Evolutionary conservation across 2,329 filamentous ascomycete species (phyloP).

Genomic region (Penicillium sp.): DNA sequence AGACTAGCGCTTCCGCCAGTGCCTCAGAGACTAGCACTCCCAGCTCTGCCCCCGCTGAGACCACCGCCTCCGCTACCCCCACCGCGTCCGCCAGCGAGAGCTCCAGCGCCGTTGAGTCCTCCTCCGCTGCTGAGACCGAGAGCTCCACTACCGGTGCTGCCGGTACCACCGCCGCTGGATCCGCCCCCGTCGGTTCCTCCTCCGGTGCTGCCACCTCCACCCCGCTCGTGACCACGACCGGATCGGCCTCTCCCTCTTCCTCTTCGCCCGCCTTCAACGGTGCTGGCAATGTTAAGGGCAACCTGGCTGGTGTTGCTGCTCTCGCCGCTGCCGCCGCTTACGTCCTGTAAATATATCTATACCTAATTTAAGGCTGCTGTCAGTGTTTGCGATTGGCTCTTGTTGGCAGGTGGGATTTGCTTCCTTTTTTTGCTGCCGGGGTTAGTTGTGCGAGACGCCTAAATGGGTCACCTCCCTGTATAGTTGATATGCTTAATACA

Average conservation of each 20-base stretch:
- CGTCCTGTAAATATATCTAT: constrained; percentile 25
- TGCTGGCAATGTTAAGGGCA: constrained; percentile 26
- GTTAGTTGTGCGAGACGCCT: neutral
- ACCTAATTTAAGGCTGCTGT: constrained; percentile 8
- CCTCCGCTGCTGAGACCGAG: neutral
- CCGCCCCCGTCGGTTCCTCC: constrained; percentile 12
- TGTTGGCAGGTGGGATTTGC: neutral
- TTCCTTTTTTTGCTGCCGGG: neutral
- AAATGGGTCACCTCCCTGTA: neutral
- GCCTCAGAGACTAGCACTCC: constrained; percentile 6
- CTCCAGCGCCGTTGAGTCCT: constrained; percentile 5
- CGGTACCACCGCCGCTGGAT: constrained; percentile 6
- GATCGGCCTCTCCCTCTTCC: constrained; percentile 11
- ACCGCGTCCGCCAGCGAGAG: constrained; percentile 11
- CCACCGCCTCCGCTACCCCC: constrained; percentile 7
- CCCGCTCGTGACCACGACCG: constrained; percentile 16
- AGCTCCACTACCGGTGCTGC: constrained; percentile 4
- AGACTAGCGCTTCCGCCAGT: constrained; percentile 15
- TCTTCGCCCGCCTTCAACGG: constrained; percentile 25
- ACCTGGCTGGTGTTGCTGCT: constrained; percentile 27
- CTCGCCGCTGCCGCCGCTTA: constrained; percentile 27
- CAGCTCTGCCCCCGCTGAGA: constrained; percentile 7
- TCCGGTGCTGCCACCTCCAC: constrained; percentile 18
- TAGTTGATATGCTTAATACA: constrained; percentile 10
- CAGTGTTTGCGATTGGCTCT: neutral